A percentile compares a stretch with the other conserved stretches of the same genome.
phyloP scores from a whole-genome alignment of 2,329 filamentous ascomycete species.

The Madurella fahalii region DNA sequence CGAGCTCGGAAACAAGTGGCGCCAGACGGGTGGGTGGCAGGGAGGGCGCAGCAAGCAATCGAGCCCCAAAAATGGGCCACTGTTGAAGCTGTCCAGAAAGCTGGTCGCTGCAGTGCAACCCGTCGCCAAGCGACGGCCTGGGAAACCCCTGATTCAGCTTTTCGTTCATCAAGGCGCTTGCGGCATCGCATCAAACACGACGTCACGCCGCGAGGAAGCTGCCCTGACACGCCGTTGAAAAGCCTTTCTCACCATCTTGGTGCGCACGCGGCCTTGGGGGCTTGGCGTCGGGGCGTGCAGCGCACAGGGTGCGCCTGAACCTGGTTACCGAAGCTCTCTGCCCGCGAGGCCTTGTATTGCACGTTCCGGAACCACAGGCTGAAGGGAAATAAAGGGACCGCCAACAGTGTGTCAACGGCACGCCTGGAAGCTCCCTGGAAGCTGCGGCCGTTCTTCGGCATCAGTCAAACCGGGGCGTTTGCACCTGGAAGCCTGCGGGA shows the following conservation, averaged over 20 bases:
- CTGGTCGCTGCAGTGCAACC: constrained; percentile 5
- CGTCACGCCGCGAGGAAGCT: too few species aligned
- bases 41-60: background rate
- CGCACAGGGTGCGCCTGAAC: too few species aligned
- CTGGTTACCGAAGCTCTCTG: too few species aligned
- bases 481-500: background rate
- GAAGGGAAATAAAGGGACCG: too few species aligned
- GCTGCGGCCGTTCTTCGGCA: constrained; percentile 18
- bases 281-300: too few species aligned
- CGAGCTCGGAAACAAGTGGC: background rate
- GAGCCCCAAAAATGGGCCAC: background rate
- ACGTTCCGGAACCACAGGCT: too few species aligned
- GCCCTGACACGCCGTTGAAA: too few species aligned
- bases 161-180: background rate
- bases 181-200: too few species aligned
- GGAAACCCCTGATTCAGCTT: background rate
- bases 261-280: too few species aligned
- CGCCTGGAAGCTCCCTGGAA: constrained; percentile 1
- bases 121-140: background rate
- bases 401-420: background rate
- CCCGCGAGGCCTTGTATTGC: too few species aligned
- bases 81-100: background rate
- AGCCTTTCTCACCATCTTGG: too few species aligned
- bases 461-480: constrained; percentile 11
- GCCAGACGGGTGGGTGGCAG: background rate